Percentiles rank a stretch among this genome's conserved stretches.
phyloP scores from a whole-genome alignment of 73 alveolate genomes.

The Stentor roeselii region DNA sequence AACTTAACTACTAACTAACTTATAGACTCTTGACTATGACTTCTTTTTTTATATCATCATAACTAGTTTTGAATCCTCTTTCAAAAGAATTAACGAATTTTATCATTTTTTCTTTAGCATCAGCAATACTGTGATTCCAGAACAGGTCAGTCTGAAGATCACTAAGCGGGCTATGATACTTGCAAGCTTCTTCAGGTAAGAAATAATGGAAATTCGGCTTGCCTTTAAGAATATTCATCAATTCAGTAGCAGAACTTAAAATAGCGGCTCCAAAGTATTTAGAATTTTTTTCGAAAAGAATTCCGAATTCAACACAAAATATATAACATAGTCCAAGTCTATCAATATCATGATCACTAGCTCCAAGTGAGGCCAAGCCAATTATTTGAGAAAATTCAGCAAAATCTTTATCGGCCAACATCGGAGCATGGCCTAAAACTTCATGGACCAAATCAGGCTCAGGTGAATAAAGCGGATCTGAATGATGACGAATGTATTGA shows the following conservation, averaged over 20 bases:
- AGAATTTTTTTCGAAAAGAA: slow-evolving; percentile 22
- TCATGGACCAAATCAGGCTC: slow-evolving; percentile 87
- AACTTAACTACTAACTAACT: no score
- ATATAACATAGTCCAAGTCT: slow-evolving; percentile 67
- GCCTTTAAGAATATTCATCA: slow-evolving; percentile 31
- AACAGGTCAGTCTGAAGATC: slow-evolving; percentile 36
- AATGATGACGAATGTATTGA: slow-evolving; percentile 55
- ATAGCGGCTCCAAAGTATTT: slow-evolving; percentile 87
- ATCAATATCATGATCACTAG: slow-evolving; percentile 61
- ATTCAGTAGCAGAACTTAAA: slow-evolving; percentile 66
- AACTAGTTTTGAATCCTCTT: no score
- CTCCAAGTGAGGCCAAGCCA: slow-evolving; percentile 84
- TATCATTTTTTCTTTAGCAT: slow-evolving; percentile 1
- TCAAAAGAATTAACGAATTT: no score
- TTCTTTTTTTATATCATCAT: no score
- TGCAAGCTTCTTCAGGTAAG: slow-evolving; percentile 13
- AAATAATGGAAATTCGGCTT: slow-evolving; percentile 15
- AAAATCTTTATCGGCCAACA: slow-evolving; percentile 74
- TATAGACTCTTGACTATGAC: no score
- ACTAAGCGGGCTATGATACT: slow-evolving; percentile 32
- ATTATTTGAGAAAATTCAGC: slow-evolving; percentile 75
- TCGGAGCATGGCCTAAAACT: slow-evolving; percentile 85
- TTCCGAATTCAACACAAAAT: slow-evolving; percentile 62
- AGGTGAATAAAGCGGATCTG: slow-evolving; percentile 75
- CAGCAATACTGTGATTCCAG: slow-evolving; percentile 37